phyloP scores from a whole-genome alignment of 1,284 basidiomycete species.

The Tilletia indica region DNA sequence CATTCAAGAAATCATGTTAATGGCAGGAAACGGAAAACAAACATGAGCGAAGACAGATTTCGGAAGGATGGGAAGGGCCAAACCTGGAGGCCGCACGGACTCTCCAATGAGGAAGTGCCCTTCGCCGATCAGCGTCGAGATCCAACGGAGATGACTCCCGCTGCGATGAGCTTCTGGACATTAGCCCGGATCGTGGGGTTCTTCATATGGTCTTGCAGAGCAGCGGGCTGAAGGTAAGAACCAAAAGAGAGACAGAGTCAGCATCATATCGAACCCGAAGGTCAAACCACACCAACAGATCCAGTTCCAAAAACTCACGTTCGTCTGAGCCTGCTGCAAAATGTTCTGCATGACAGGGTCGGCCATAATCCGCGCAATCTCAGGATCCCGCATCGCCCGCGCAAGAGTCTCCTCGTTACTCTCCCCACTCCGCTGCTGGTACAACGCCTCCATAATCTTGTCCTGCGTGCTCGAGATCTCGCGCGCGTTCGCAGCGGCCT shows the following conservation, averaged over 20 bases:
- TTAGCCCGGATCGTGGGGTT: conserved; percentile 74
- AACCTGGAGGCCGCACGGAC: neutral
- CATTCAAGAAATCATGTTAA: too few relatives aligned
- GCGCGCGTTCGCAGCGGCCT: conserved; percentile 27
- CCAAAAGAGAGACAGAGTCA: neutral
- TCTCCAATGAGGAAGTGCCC: too few relatives aligned
- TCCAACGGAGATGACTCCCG: conserved; percentile 73
- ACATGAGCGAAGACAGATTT: neutral
- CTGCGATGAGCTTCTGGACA: conserved; percentile 88
- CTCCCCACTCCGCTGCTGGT: conserved; percentile 78
- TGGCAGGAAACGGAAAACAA: too few relatives aligned
- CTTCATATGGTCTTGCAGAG: conserved; percentile 95
- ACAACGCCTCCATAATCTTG: conserved; percentile 70
- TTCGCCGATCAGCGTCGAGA: conserved; percentile 18
- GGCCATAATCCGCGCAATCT: conserved; percentile 72
- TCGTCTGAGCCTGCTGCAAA: conserved; percentile 82
- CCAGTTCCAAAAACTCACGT: conserved; percentile 7
- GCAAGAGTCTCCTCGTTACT: conserved; percentile 88
- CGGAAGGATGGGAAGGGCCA: too few relatives aligned
- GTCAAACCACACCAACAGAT: neutral
- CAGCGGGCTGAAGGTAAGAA: conserved; percentile 65
- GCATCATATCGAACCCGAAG: neutral
- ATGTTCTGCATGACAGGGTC: conserved; percentile 65
- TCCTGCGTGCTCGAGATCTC: conserved; percentile 42
- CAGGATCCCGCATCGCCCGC: conserved; percentile 94